These are phyloP conservation scores for Plectosphaerella cucumerina DNA, from an alignment of 2,329 filamentous ascomycete species.

Conservation along the genomic window DNA sequence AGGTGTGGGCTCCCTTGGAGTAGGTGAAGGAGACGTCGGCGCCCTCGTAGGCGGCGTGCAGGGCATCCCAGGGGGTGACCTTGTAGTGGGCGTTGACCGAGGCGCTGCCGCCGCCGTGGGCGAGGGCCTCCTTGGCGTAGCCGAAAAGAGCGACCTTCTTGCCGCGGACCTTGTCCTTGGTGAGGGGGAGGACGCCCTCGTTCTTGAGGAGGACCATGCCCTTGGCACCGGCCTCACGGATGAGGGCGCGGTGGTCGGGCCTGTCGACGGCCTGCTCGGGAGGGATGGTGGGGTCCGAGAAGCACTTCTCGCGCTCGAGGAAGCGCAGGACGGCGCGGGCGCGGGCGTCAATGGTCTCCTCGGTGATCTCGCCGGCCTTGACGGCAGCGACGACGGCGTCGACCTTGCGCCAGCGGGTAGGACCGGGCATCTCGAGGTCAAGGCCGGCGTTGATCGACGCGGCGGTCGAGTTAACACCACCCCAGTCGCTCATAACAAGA, in stretches of 20 bases:
- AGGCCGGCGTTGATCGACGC: conserved; percentile 19
- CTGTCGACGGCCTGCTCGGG: conserved; percentile 17
- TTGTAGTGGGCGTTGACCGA: conserved; percentile 28
- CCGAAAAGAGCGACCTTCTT: conserved; percentile 28
- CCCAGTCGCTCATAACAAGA: conserved; percentile 56
- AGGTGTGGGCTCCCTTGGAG: conserved; percentile 21
- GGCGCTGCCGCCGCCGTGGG: conserved; percentile 33
- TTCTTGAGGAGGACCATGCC: conserved; percentile 64
- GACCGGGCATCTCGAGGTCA: conserved; percentile 36
- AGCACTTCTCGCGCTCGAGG: conserved; percentile 3
- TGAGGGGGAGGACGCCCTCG: conserved; percentile 49
- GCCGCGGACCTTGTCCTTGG: conserved; percentile 21
- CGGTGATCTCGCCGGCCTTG: not conserved
- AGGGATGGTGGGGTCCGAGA: conserved; percentile 4
- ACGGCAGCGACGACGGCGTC: conserved; percentile 4
- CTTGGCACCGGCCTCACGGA: conserved; percentile 27
- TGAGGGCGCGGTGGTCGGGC: conserved; percentile 20
- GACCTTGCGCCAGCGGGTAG: conserved; percentile 19
- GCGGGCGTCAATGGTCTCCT: conserved; percentile 1
- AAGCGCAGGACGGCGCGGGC: conserved; percentile 18
- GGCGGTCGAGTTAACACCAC: conserved; percentile 22
- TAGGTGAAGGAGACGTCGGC: conserved; percentile 15
- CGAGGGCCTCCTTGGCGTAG: conserved; percentile 26
- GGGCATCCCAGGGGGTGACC: conserved; percentile 28
- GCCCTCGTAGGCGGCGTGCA: conserved; percentile 14